These are phyloP conservation scores for Fusarium tanahbumbuense DNA, from an alignment of 2,329 filamentous ascomycete species.

Conservation along the genomic window DNA sequence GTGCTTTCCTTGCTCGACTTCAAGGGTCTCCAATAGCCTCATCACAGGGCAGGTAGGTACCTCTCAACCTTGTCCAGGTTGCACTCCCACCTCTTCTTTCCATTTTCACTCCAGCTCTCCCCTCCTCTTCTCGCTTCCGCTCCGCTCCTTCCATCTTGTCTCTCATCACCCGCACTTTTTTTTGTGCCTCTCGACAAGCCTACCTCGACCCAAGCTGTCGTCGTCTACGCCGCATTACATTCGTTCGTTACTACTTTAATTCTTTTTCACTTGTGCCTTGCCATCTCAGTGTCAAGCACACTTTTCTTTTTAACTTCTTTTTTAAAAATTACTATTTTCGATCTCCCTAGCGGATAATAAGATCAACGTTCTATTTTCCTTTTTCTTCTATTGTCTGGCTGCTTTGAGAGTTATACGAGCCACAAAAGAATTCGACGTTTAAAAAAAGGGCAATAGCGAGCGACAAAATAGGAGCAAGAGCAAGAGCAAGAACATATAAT, in stretches of 20 bases:
- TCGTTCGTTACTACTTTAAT: slow-evolving; percentile 32
- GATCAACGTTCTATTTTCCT: slow-evolving; percentile 9
- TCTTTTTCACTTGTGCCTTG: slow-evolving; percentile 12
- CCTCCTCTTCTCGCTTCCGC: neutral
- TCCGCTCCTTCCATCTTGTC: slow-evolving; percentile 8
- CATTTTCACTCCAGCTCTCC: slow-evolving; percentile 15
- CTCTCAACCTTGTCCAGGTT: slow-evolving; percentile 7
- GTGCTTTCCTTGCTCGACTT: slow-evolving; percentile 23
- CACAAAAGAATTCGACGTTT: slow-evolving; percentile 17
- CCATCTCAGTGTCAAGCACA: neutral
- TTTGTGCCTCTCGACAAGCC: slow-evolving; percentile 33
- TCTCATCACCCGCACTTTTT: slow-evolving; percentile 31
- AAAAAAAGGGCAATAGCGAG: slow-evolving; percentile 14
- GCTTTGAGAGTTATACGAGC: slow-evolving; percentile 30
- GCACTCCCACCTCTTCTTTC: slow-evolving; percentile 17
- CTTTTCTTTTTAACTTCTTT: slow-evolving; percentile 7
- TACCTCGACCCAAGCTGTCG: slow-evolving; percentile 40
- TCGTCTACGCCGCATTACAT: slow-evolving; percentile 41
- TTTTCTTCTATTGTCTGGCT: slow-evolving; percentile 21
- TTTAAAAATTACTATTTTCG: slow-evolving; percentile 9
- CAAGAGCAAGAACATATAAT: slow-evolving; percentile 37
- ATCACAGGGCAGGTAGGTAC: slow-evolving; percentile 8
- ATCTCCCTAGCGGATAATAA: slow-evolving; percentile 36
- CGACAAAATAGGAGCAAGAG: slow-evolving; percentile 28
- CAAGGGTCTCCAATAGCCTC: slow-evolving; percentile 32